Conservation (phyloP, 441 rosid genomes). For the Gossypium lobatum region DNA sequence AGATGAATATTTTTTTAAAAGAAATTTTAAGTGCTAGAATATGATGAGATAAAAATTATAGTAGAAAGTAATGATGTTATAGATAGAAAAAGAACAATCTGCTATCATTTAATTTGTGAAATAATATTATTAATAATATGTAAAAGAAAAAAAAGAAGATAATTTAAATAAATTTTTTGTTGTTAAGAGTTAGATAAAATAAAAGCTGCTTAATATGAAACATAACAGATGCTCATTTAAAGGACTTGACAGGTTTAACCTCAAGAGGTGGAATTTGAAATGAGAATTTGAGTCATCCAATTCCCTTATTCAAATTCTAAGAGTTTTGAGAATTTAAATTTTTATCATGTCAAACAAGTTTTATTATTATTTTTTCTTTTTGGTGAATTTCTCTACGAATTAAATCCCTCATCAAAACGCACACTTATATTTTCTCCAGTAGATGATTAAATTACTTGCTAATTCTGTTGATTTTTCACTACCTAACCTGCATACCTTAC, state of each 20-base stretch:
- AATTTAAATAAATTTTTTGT: not conserved
- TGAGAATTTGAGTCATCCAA: not conserved
- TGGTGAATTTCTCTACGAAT: not conserved
- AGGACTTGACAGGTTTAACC: not conserved
- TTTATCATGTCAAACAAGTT: not conserved
- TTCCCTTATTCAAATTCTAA: not conserved
- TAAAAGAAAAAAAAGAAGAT: not conserved
- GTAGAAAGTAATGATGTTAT: not conserved
- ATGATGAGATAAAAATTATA: not conserved
- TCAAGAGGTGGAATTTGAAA: not conserved
- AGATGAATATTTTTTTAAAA: not conserved
- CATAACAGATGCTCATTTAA: not conserved
- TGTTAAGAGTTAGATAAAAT: not conserved
- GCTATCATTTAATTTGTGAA: not conserved
- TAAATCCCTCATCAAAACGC: not conserved
- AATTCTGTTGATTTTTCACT: not conserved
- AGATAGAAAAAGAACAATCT: not conserved
- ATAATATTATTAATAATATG: not conserved
- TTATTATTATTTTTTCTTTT: not conserved
- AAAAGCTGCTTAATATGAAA: not conserved
- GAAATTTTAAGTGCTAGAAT: not conserved
- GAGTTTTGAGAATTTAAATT: not conserved
- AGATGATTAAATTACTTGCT: not conserved
- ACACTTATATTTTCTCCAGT: not conserved
- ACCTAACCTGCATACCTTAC: not conserved